Base-by-base conservation (phyloP, 768 basidiomycete species). In the Psilocybe cyanescens region DNA sequence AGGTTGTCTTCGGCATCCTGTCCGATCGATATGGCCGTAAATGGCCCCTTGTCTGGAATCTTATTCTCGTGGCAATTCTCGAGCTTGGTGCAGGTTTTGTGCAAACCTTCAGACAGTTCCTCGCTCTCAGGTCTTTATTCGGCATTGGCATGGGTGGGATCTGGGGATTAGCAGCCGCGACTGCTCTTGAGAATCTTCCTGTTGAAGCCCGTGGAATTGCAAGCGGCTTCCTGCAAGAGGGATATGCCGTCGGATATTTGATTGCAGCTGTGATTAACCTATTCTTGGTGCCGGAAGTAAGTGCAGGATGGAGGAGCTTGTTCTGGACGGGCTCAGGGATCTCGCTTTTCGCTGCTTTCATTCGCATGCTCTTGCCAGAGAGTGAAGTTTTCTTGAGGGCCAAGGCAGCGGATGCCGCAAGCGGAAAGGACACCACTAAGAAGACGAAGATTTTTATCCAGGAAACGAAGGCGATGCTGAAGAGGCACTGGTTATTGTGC, bases 11-110 rank as follows among this genome's bases (percentile, higher is more conserved):
- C 65, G 95, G 94, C 49, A 72, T 95, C 46, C 67, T 90, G n/a
- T 91, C 91, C 1, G 96, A 97, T 72, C 86, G 96, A 3, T 97
- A 81, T 72, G 96, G 96, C 3, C 85, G 96, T 30, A 97, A 96
- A 81, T 99, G 95, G 95, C 95, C 95, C 3, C 80, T 96, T 4
- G 86, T 97, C 30, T 64, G 68, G 64, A 95, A 95, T 71, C 80
- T 96, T 19, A 48, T 94, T 28, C 70, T 95, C 50, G 84, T 94
- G 62, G 80, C 84, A 12, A 71, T 83, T 4, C 84, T 97, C 55
- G 87, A 95, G 68, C 84, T 97, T 24, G 91, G 87, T 0, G 86
- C 87, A 1, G 89, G 92, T 29, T 98, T 96, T 74, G 87, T 88
- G 46, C 81, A 88, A 16, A 93, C 88, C 0, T 98, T 86, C 76